Evolutionary conservation across 192 early-diverging fungal species (phyloP).

Genomic region (Endogone sp.): DNA sequence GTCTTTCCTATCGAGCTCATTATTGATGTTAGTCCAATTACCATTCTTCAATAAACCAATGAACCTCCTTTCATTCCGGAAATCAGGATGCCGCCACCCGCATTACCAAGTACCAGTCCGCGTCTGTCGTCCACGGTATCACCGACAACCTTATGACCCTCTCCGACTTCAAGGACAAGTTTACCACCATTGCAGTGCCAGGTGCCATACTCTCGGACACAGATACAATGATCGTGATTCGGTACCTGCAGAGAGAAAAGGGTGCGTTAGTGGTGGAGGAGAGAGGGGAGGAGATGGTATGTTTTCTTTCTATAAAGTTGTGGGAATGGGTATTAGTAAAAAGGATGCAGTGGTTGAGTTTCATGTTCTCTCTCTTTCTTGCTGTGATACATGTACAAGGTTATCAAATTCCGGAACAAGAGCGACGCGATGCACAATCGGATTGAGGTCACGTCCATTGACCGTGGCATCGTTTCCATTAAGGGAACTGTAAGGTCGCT

Average conservation of each 20-base stretch:
- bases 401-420: constrained; percentile 17
- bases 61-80: neutral
- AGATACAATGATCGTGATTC: constrained; percentile 25
- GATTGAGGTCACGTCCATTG: constrained; percentile 44
- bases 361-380: neutral
- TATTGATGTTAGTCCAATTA: too few species aligned
- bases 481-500: constrained; percentile 46
- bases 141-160: constrained; percentile 36
- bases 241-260: constrained; percentile 15
- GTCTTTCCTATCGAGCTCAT: too few species aligned
- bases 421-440: neutral
- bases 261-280: constrained; percentile 13
- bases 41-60: too few species aligned
- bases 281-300: constrained; percentile 2
- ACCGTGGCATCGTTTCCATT: constrained; percentile 55
- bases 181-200: constrained; percentile 22
- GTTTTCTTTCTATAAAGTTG: neutral
- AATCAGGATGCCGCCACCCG: neutral
- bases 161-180: constrained; percentile 29
- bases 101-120: neutral
- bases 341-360: neutral
- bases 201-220: constrained; percentile 14
- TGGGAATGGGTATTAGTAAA: too few species aligned
- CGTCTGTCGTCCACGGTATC: constrained; percentile 10
- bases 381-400: neutral